Evolutionary conservation across 768 basidiomycete species (phyloP), one percentile per base, ranked within the genome.

Genomic region (Neoboletus brunneissimus): DNA sequence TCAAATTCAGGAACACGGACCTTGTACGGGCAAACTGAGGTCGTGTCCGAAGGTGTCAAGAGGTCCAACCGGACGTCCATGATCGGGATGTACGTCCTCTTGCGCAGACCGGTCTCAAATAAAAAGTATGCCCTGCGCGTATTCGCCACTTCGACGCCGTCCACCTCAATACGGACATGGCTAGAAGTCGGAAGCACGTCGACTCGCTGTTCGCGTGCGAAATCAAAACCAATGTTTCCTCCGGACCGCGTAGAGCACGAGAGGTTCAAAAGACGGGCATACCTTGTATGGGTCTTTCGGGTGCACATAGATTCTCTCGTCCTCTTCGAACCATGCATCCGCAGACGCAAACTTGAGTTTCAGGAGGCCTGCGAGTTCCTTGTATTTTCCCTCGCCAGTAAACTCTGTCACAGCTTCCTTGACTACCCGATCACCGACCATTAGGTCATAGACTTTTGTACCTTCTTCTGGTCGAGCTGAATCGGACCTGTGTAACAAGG

Each of bases 201-300:
- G 29, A 87, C 69, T 15, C 86, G 81, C 86, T 49, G 35, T 87
- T 37, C 5, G 37, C 13, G 18, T 3, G 4, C 5, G 16, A 29
- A 23, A 29, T 43, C 18, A 31, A 13, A 37, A 23, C 3, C 6
- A 16, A 11, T 31, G 12, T 20, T 25, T 13, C 23, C 25, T n/a
- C n/a, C n/a, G n/a, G n/a, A n/a, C 15, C 34, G 6, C 34, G 15
- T 15, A 2, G 15, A 16, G 15, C 34, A 6, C 34, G 34, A 35
- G 38, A 31, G 13, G 5, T 34, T 15, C 22, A 16, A 3, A 18
- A n/a, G n/a, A 22, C 2, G 27, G 34, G n/a, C 55, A 44, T 4
- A 85, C 86, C 76, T 88, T 87, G 70, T 85, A 88, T 1, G 85
- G 85, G 65, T 88, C 85, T 61, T 82, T 86, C 9, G 84, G 81